A percentile compares a stretch with the other conserved stretches of the same genome.
Conservation (phyloP, 495 filamentous ascomycete species). For the Glonium stellatum region DNA sequence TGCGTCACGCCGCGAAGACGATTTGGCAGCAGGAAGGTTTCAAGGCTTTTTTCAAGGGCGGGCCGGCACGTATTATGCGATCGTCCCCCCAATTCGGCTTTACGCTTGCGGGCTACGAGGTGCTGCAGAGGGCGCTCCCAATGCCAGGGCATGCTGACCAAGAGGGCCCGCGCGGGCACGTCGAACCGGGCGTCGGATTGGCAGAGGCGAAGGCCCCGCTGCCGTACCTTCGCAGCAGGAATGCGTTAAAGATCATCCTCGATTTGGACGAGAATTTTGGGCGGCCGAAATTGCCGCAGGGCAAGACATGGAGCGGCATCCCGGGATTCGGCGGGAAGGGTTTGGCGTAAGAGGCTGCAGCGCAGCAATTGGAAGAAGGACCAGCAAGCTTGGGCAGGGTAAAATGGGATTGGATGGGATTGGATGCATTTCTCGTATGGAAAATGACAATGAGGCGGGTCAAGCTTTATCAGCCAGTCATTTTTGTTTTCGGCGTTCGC, state of each 20-base stretch:
- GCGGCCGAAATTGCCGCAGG: conserved; percentile 48
- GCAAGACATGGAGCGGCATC: conserved; percentile 23
- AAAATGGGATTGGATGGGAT: conserved; percentile 25
- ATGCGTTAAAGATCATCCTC: conserved; percentile 94
- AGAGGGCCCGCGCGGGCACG: conserved; percentile 39
- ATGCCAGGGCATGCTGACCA: conserved; percentile 59
- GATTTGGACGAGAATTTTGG: conserved; percentile 92
- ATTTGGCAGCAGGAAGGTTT: conserved; percentile 88
- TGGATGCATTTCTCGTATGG: conserved; percentile 9
- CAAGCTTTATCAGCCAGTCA: conserved; percentile 24
- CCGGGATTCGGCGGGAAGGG: conserved; percentile 26
- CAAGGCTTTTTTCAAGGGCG: conserved; percentile 96
- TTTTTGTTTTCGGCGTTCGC: conserved; percentile 20
- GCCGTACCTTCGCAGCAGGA: conserved; percentile 77
- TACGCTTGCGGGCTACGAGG: conserved; percentile 88
- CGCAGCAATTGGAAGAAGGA: not conserved
- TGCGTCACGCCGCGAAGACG: conserved; percentile 79
- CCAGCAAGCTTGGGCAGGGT: conserved; percentile 10
- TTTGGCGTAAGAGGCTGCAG: not conserved
- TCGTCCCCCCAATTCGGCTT: conserved; percentile 97
- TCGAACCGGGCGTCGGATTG: conserved; percentile 52
- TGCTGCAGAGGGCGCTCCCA: conserved; percentile 76
- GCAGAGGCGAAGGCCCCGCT: conserved; percentile 57
- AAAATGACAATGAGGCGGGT: conserved; percentile 14
- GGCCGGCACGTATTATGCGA: conserved; percentile 85